Conservation (phyloP, 176 grass and related monocot species). For the Guadua angustifolia region DNA sequence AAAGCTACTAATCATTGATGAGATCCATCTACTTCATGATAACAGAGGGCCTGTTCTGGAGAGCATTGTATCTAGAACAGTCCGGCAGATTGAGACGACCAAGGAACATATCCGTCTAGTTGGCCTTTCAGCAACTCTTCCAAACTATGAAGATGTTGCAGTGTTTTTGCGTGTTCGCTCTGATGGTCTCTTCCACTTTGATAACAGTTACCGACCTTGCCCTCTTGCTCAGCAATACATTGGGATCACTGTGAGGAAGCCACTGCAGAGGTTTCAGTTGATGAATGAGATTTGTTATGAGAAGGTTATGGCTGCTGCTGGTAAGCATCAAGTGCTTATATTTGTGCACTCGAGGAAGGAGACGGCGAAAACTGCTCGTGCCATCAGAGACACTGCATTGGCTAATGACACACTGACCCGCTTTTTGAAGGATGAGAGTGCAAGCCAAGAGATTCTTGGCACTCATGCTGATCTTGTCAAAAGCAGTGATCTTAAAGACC, state of each 20-base stretch:
- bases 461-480: constrained; percentile 88
- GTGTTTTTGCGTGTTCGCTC: constrained; percentile 74
- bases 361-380: constrained; percentile 86
- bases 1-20: constrained; percentile 91
- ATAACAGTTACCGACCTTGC: constrained; percentile 94
- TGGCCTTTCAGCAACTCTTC: constrained; percentile 87
- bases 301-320: constrained; percentile 87
- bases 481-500: constrained; percentile 88
- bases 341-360: constrained; percentile 99
- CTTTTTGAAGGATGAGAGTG: constrained; percentile 89
- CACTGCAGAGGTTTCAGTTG: constrained; percentile 90
- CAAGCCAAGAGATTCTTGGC: constrained; percentile 87
- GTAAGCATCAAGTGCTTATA: constrained; percentile 96
- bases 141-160: constrained; percentile 89
- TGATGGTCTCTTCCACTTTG: constrained; percentile 84
- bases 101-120: constrained; percentile 85
- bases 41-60: constrained; percentile 95
- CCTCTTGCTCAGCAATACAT: constrained; percentile 97
- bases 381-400: constrained; percentile 85
- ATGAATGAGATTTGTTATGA: constrained; percentile 99
- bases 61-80: constrained; percentile 95
- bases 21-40: constrained; percentile 96
- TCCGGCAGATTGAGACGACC: constrained; percentile 91
- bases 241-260: constrained; percentile 92
- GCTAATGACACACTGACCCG: constrained; percentile 78